These are phyloP conservation scores for Suillus discolor DNA, from an alignment of 768 basidiomycete species.

Conservation along the genomic window DNA sequence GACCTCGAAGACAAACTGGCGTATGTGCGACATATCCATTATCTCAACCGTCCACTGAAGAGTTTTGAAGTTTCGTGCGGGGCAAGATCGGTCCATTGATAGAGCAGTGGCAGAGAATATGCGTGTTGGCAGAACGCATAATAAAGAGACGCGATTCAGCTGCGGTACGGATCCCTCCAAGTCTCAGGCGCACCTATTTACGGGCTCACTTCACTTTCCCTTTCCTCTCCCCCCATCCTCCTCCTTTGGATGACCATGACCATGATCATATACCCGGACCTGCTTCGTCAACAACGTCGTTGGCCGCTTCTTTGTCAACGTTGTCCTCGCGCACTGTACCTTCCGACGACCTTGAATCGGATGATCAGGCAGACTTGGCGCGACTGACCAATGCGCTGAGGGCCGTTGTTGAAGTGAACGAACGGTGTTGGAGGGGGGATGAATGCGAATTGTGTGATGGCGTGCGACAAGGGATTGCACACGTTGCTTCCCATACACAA, in stretches of 20 bases:
- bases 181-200: conserved; percentile 62
- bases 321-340: conserved; percentile 14
- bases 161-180: conserved; percentile 75
- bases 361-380: conserved; percentile 76
- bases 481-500: conserved; percentile 68
- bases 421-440: conserved; percentile 82
- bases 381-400: conserved; percentile 82
- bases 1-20: conserved; percentile 90
- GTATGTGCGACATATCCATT: conserved; percentile 40
- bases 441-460: conserved; percentile 81
- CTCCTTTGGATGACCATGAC: conserved; percentile 31
- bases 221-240: conserved; percentile 41
- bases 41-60: conserved; percentile 8
- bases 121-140: conserved; percentile 82
- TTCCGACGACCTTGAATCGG: conserved; percentile 29
- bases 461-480: conserved; percentile 68
- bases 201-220: conserved; percentile 72
- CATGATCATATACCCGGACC: conserved; percentile 35
- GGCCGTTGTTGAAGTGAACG: conserved; percentile 76
- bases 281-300: conserved; percentile 19
- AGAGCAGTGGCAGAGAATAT: conserved; percentile 91
- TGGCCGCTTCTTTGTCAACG: conserved; percentile 19
- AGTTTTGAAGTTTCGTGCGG: conserved; percentile 65
- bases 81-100: conserved; percentile 75
- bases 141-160: conserved; percentile 90